A percentile compares a stretch with the other conserved stretches of the same genome.
Evolutionary conservation across 768 basidiomycete species (phyloP).

Genomic region (Paxillus ammoniavirescens): DNA sequence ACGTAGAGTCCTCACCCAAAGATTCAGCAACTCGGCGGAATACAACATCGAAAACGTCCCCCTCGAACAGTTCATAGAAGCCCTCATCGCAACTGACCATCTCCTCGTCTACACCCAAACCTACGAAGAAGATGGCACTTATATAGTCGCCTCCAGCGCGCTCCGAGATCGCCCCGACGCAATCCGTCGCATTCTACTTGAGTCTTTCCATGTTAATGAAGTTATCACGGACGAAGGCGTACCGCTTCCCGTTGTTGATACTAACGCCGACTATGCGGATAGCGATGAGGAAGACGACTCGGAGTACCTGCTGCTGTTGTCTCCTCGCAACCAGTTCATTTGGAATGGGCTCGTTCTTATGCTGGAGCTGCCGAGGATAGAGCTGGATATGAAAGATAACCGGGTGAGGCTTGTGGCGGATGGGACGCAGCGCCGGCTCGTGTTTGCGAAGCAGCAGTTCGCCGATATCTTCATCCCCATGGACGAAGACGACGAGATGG

Average conservation of each 20-base stretch:
- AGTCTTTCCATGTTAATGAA: slow-evolving; percentile 82
- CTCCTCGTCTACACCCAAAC: slow-evolving; percentile 89
- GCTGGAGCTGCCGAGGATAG: slow-evolving; percentile 68
- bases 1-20: slow-evolving; percentile 67
- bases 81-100: slow-evolving; percentile 82
- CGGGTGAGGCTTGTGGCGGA: slow-evolving; percentile 92
- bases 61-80: slow-evolving; percentile 76
- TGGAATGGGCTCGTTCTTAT: slow-evolving; percentile 91
- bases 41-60: slow-evolving; percentile 76
- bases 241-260: slow-evolving; percentile 40
- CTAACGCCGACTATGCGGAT: slow-evolving; percentile 37
- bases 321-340: slow-evolving; percentile 81
- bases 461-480: slow-evolving; percentile 56
- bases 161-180: slow-evolving; percentile 74
- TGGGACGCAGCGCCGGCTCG: slow-evolving; percentile 76
- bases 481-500: slow-evolving; percentile 60
- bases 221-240: slow-evolving; percentile 48
- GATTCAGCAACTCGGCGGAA: slow-evolving; percentile 92
- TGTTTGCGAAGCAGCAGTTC: slow-evolving; percentile 76
- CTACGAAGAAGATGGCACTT: slow-evolving; percentile 88
- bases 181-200: slow-evolving; percentile 76
- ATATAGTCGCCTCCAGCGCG: slow-evolving; percentile 79
- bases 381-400: slow-evolving; percentile 82
- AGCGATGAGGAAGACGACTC: slow-evolving; percentile 57
- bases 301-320: slow-evolving; percentile 81